Evolutionary conservation across 805 yeast genomes (phyloP).

Genomic region (Alloascoidea hylecoeti): DNA sequence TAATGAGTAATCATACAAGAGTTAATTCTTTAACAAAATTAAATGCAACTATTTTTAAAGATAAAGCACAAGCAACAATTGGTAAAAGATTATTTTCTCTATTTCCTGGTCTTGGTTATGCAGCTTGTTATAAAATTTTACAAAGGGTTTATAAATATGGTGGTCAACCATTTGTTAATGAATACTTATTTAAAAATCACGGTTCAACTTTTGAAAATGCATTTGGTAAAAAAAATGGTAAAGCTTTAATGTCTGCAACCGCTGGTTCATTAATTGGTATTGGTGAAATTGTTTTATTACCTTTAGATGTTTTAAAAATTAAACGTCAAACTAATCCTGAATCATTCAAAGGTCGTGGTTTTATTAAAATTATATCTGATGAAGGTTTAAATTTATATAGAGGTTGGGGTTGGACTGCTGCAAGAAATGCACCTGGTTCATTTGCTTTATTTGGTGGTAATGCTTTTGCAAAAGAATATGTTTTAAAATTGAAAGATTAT

Average conservation of each 20-base stretch:
- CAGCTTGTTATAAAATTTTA: slow-evolving; percentile 89
- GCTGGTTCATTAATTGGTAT: slow-evolving; percentile 97
- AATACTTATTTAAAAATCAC: slow-evolving; percentile 68
- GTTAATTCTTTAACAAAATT: slow-evolving; percentile 49
- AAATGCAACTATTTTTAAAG: slow-evolving; percentile 78
- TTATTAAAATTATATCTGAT: slow-evolving; percentile 68
- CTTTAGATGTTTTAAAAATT: slow-evolving; percentile 92
- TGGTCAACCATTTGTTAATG: slow-evolving; percentile 98
- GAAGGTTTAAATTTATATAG: slow-evolving; percentile 91
- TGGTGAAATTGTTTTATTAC: slow-evolving; percentile 92
- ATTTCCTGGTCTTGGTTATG: slow-evolving; percentile 97
- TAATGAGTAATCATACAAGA: slow-evolving; percentile 80
- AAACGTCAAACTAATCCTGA: slow-evolving; percentile 99
- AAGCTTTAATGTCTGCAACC: slow-evolving; percentile 92
- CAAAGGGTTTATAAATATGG: slow-evolving; percentile 98
- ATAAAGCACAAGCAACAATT: slow-evolving; percentile 59
- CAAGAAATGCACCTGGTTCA: slow-evolving; percentile 98
- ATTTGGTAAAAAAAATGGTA: slow-evolving; percentile 92
- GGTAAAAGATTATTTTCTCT: slow-evolving; percentile 64
- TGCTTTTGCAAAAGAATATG: slow-evolving; percentile 95
- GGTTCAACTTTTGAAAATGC: slow-evolving; percentile 51
- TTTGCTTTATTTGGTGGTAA: slow-evolving; percentile 97
- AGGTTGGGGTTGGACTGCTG: slow-evolving; percentile 99
- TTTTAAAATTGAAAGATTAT: slow-evolving; percentile 77
- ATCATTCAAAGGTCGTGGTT: slow-evolving; percentile 97